Evolutionary conservation across 164 flowering plant genomes (phyloP).

Genomic region (Berberis thunbergii): DNA sequence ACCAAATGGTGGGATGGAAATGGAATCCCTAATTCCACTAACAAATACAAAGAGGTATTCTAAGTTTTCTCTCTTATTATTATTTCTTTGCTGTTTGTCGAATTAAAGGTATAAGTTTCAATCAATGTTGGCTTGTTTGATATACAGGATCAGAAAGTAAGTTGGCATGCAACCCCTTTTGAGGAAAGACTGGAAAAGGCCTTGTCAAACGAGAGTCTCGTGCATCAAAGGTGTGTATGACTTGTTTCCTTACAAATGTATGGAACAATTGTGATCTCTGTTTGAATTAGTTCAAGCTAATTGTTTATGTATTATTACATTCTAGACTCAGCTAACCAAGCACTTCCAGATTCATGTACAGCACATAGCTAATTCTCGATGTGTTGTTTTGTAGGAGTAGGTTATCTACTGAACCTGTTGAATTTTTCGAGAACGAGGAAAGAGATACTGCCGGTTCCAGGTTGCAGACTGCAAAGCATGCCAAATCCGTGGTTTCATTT

Average conservation of each 20-base stretch:
- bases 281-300: neutral
- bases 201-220: conserved; percentile 38
- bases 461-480: conserved; percentile 25
- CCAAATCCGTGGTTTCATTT: conserved; percentile 35
- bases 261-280: neutral
- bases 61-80: neutral
- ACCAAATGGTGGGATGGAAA: conserved; percentile 88
- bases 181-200: conserved; percentile 96
- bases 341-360: neutral
- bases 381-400: conserved; percentile 28
- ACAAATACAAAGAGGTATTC: conserved; percentile 87
- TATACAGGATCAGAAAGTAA: conserved; percentile 87
- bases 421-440: conserved; percentile 47
- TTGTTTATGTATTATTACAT: neutral
- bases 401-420: conserved; percentile 17
- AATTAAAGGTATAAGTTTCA: neutral
- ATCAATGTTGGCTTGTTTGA: neutral
- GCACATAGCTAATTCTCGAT: neutral
- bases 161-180: conserved; percentile 97
- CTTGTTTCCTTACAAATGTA: neutral
- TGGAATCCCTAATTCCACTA: conserved; percentile 96
- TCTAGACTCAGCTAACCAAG: neutral
- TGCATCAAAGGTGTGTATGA: neutral
- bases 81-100: neutral
- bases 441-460: conserved; percentile 54